phyloP scores from a whole-genome alignment of 805 yeast genomes.

The Wickerhamiella dianesei region DNA sequence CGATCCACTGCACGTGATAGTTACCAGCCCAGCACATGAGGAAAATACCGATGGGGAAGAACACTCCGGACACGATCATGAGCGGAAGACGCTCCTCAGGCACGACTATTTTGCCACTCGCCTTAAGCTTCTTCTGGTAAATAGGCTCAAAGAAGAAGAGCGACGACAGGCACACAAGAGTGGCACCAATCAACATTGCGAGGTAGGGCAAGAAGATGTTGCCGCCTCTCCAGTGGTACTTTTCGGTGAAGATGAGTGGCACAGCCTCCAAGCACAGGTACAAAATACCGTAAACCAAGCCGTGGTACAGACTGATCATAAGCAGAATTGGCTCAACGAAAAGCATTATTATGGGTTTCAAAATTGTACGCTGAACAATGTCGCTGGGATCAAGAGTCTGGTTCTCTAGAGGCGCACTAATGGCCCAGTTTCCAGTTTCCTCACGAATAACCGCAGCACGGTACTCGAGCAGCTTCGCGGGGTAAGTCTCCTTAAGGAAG shows the following conservation, averaged over 20 bases:
- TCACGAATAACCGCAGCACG: slow-evolving; percentile 34
- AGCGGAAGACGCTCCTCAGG: slow-evolving; percentile 74
- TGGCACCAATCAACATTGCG: slow-evolving; percentile 55
- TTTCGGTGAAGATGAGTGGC: slow-evolving; percentile 31
- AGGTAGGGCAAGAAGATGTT: slow-evolving; percentile 67
- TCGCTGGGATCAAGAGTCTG: slow-evolving; percentile 27
- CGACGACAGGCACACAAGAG: slow-evolving; percentile 41
- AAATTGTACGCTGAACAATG: slow-evolving; percentile 25
- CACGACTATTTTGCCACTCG: slow-evolving; percentile 43
- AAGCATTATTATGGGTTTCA: slow-evolving; percentile 25
- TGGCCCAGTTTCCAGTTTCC: slow-evolving; percentile 38
- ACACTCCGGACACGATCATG: slow-evolving; percentile 57
- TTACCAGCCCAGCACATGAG: slow-evolving; percentile 87
- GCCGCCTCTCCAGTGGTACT: slow-evolving; percentile 45
- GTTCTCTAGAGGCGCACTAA: slow-evolving; percentile 36
- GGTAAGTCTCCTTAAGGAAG: slow-evolving; percentile 25
- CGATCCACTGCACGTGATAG: slow-evolving; percentile 54
- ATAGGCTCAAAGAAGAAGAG: slow-evolving; percentile 39
- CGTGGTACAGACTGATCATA: slow-evolving; percentile 26
- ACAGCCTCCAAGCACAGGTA: slow-evolving; percentile 27
- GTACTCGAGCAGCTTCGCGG: slow-evolving; percentile 26
- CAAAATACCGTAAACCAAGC: slow-evolving; percentile 29
- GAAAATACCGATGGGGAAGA: slow-evolving; percentile 64
- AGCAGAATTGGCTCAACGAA: slow-evolving; percentile 27
- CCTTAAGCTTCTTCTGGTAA: slow-evolving; percentile 34